These are phyloP conservation scores for Amanita rubescens DNA, from an alignment of 768 basidiomycete species.

Conservation along the genomic window DNA sequence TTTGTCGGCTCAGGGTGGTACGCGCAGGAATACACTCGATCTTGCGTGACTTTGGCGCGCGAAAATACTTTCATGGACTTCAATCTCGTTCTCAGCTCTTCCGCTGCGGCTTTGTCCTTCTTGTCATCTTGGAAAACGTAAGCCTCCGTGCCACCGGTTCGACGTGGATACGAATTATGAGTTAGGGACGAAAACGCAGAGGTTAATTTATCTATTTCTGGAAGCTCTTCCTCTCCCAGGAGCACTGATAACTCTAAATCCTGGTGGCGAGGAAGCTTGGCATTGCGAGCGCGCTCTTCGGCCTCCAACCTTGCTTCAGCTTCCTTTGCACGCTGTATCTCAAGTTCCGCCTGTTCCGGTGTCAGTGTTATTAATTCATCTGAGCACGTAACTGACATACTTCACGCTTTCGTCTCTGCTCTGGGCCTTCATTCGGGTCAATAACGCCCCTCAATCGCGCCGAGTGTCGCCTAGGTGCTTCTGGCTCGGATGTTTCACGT, in stretches of 20 bases:
- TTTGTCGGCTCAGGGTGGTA: conserved; percentile 78
- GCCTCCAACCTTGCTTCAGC: conserved; percentile 55
- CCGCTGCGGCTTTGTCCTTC: conserved; percentile 40
- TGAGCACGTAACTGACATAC: conserved; percentile 24
- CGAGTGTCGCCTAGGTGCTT: conserved; percentile 58
- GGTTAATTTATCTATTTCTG: conserved; percentile 41
- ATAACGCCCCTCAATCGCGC: conserved; percentile 43
- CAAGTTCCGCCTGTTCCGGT: conserved; percentile 38
- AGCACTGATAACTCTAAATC: conserved; percentile 56
- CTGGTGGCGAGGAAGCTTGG: conserved; percentile 62
- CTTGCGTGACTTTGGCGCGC: conserved; percentile 72
- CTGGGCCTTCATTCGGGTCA: conserved; percentile 60
- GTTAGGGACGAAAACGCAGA: conserved; percentile 34
- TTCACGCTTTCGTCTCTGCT: conserved; percentile 59
- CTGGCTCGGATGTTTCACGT: conserved; percentile 33
- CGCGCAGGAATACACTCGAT: conserved; percentile 68
- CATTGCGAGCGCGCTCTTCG: conserved; percentile 54
- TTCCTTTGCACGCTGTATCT: conserved; percentile 40
- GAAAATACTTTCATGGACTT: conserved; percentile 56
- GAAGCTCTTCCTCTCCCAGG: conserved; percentile 40
- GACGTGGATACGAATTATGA: conserved; percentile 28
- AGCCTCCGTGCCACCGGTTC: conserved; percentile 39
- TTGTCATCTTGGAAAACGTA: conserved; percentile 43
- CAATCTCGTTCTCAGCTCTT: conserved; percentile 48
- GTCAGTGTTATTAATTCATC: background rate